Evolutionary conservation across 768 basidiomycete species (phyloP), one percentile per base, ranked within the genome.

Genomic region (Xerocomus brunneocitrinus): DNA sequence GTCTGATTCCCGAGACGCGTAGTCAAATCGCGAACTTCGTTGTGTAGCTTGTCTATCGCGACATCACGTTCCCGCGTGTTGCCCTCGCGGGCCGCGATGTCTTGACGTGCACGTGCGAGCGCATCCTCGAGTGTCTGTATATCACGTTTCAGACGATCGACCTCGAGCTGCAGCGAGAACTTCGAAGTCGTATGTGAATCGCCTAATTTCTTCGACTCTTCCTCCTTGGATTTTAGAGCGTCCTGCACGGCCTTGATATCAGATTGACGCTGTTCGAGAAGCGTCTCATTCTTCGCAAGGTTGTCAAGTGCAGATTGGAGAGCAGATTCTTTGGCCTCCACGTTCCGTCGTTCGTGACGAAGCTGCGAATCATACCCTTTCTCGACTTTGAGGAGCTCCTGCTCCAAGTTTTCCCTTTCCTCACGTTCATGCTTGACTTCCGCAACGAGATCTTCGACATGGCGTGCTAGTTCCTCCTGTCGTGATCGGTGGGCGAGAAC

Each of bases 121-220:
- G 95, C 91, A 57, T 87, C 84, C 62, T 95, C 89, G 2, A 87
- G 75, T 3, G 89, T 75, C 58, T 86, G 84, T 38, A 97, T 62
- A 64, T 99, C 95, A 28, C 94, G 79, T 67, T 86, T 86, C 46
- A 94, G 72, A 3, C 92, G 74, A 57, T 98, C 95, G 1, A 89
- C 76, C 68, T 99, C 95, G 19, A 98, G 79, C 67, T 97, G 91
- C 31, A 98, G 72, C 0, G 89, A 89, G 73, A 92, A 91, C 41
- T 84, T 78, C 24, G 92, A 87, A 3, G 84, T 86, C 0, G 87
- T 87, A 62, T 89, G 88, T 12, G 85, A 83, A 71, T 95, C 91
- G 22, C 95, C 95, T 0, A 86, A 78, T 53, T 83, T 78, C 71
- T 86, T 85, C 24, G 84, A 83, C 67, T 94, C 91, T 28, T 77